Percentiles rank a stretch among this genome's conserved stretches.
phyloP scores from a whole-genome alignment of 2,329 filamentous ascomycete species.

The Lachnellula suecica region DNA sequence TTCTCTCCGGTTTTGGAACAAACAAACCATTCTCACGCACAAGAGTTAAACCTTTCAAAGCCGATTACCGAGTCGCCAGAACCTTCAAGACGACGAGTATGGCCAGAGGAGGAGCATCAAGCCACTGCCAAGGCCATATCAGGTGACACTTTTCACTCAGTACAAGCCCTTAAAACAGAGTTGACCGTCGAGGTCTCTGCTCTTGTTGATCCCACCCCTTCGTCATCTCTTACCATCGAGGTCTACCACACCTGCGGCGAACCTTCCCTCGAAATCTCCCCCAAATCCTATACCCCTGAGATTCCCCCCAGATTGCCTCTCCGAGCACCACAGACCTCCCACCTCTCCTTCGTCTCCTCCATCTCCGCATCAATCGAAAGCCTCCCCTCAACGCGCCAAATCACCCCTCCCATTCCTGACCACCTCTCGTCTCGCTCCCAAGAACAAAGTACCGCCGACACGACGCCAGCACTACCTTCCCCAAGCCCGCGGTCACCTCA shows the following conservation, averaged over 20 bases:
- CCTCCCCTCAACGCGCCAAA: background rate
- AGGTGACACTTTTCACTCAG: background rate
- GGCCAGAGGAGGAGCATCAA: background rate
- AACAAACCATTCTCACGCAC: background rate
- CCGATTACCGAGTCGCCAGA: background rate
- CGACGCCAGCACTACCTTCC: background rate
- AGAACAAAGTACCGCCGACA: background rate
- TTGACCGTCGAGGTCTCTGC: background rate
- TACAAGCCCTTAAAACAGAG: background rate
- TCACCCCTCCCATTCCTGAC: background rate
- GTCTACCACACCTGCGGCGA: background rate
- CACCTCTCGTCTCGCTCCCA: background rate
- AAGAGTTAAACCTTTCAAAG: background rate
- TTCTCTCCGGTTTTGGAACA: background rate
- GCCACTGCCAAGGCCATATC: background rate
- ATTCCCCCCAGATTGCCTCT: background rate
- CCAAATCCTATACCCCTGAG: background rate
- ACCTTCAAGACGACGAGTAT: background rate
- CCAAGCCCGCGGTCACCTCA: background rate
- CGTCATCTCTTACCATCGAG: background rate
- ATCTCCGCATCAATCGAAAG: background rate
- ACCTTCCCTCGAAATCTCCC: background rate
- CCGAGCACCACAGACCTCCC: background rate
- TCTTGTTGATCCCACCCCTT: background rate
- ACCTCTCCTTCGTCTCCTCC: background rate